These are phyloP conservation scores for Rhizoclosmatium sp. DNA, from an alignment of 192 early-diverging fungal genomes.

Conservation along the genomic window DNA sequence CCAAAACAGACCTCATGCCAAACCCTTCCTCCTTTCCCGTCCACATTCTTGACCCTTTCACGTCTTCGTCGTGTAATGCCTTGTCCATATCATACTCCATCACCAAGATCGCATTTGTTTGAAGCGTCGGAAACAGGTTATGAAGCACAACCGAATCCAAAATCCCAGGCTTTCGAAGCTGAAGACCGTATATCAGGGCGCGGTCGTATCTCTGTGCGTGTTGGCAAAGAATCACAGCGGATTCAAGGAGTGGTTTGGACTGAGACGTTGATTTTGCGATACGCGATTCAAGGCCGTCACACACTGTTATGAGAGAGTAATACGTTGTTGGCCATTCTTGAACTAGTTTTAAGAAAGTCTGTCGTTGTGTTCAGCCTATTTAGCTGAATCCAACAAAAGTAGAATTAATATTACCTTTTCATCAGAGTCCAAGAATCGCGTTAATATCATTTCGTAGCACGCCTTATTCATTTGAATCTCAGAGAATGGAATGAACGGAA, in stretches of 20 bases:
- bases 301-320: slow-evolving; percentile 79
- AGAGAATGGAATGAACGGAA: slow-evolving; percentile 76
- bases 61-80: slow-evolving; percentile 8
- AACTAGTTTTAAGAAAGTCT: slow-evolving; percentile 70
- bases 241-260: neutral
- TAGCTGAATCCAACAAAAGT: slow-evolving; percentile 2
- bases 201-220: slow-evolving; percentile 76
- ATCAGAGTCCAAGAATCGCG: slow-evolving; percentile 72
- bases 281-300: slow-evolving; percentile 52
- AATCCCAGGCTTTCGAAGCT: slow-evolving; percentile 73
- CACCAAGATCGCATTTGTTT: slow-evolving; percentile 80
- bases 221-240: slow-evolving; percentile 33
- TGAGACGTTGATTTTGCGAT: neutral
- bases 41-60: slow-evolving; percentile 17
- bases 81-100: slow-evolving; percentile 79
- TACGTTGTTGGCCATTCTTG: slow-evolving; percentile 80
- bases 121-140: slow-evolving; percentile 82
- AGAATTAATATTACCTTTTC: slow-evolving; percentile 52
- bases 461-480: slow-evolving; percentile 77
- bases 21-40: slow-evolving; percentile 18
- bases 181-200: slow-evolving; percentile 82
- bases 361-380: slow-evolving; percentile 20
- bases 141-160: slow-evolving; percentile 78
- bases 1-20: slow-evolving; percentile 7
- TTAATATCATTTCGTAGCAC: slow-evolving; percentile 90